Conservation (phyloP, 2,329 filamentous ascomycete species). For the Trichoderma gracile region DNA sequence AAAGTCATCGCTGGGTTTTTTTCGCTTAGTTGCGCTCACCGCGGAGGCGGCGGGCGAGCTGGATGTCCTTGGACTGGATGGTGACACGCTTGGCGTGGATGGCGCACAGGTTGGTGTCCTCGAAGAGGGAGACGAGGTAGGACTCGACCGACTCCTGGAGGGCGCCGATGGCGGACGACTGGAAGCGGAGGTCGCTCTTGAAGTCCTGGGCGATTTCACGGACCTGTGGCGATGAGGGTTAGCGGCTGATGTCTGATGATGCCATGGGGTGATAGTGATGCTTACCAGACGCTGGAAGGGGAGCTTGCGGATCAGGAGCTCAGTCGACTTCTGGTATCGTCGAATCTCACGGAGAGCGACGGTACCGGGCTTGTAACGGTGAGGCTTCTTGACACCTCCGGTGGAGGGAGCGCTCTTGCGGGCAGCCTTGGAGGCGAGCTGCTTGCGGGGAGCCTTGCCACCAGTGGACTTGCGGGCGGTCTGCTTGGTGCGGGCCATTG, state of each 20-base stretch:
- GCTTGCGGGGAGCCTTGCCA: conserved; percentile 85
- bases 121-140: conserved; percentile 96
- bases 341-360: conserved; percentile 98
- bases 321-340: conserved; percentile 96
- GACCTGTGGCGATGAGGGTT: conserved; percentile 54
- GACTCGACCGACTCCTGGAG: conserved; percentile 99
- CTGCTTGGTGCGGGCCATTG: conserved; percentile 67
- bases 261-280: conserved; percentile 3
- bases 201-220: conserved; percentile 96
- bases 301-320: conserved; percentile 94
- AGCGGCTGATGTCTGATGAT: not conserved
- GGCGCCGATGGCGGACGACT: conserved; percentile 95
- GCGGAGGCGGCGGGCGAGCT: conserved; percentile 91
- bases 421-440: conserved; percentile 98
- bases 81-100: conserved; percentile 99
- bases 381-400: conserved; percentile 95
- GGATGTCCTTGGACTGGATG: conserved; percentile 96
- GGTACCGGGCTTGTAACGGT: conserved; percentile 87
- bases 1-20: conserved; percentile 1
- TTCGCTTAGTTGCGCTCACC: conserved; percentile 81
- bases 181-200: conserved; percentile 95
- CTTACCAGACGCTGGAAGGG: conserved; percentile 92
- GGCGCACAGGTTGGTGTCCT: conserved; percentile 97
- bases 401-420: conserved; percentile 98
- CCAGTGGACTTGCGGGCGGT: conserved; percentile 75